Percentiles rank a stretch among this genome's conserved stretches.
Conservation (phyloP, 805 yeast species). For the Candida saitoana region DNA sequence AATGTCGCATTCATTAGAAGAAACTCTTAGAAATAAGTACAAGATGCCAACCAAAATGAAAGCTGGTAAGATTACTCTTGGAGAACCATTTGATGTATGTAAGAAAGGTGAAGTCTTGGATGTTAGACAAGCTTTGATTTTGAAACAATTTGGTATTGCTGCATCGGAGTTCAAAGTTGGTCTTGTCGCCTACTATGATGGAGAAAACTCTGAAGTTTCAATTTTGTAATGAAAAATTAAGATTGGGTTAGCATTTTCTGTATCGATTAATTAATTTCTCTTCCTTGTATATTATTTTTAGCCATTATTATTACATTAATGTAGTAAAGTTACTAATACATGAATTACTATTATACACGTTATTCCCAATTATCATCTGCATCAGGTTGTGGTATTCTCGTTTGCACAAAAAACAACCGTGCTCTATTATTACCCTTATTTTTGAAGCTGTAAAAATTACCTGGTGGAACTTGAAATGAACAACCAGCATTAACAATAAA, state of each 20-base stretch:
- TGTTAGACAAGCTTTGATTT: slow-evolving; percentile 84
- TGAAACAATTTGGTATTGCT: slow-evolving; percentile 95
- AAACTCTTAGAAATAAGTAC: slow-evolving; percentile 81
- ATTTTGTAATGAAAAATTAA: slow-evolving; percentile 13
- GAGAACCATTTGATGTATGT: slow-evolving; percentile 77
- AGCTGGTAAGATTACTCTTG: slow-evolving; percentile 79
- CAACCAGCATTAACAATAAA: slow-evolving; percentile 70
- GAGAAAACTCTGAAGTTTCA: slow-evolving; percentile 41
- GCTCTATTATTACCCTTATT: slow-evolving; percentile 59
- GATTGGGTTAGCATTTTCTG: background rate
- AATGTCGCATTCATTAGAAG: slow-evolving; percentile 93
- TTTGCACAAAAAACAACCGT: slow-evolving; percentile 70
- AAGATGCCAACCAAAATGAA: slow-evolving; percentile 90
- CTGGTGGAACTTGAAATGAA: slow-evolving; percentile 77
- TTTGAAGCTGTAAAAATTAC: slow-evolving; percentile 64
- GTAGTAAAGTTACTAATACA: slow-evolving; percentile 7
- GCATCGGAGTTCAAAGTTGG: slow-evolving; percentile 85
- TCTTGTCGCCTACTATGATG: slow-evolving; percentile 73
- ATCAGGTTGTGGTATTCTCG: slow-evolving; percentile 10
- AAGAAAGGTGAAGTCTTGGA: slow-evolving; percentile 74
- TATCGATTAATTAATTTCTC: slow-evolving; percentile 1
- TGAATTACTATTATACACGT: slow-evolving; percentile 5
- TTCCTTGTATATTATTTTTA: slow-evolving; percentile 5
- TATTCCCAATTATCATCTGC: slow-evolving; percentile 9
- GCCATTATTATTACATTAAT: slow-evolving; percentile 1